Percentiles rank a stretch among this genome's conserved stretches.
Conservation (phyloP, 371 early-diverging fungal genomes). For the Mortierella polycephala region DNA sequence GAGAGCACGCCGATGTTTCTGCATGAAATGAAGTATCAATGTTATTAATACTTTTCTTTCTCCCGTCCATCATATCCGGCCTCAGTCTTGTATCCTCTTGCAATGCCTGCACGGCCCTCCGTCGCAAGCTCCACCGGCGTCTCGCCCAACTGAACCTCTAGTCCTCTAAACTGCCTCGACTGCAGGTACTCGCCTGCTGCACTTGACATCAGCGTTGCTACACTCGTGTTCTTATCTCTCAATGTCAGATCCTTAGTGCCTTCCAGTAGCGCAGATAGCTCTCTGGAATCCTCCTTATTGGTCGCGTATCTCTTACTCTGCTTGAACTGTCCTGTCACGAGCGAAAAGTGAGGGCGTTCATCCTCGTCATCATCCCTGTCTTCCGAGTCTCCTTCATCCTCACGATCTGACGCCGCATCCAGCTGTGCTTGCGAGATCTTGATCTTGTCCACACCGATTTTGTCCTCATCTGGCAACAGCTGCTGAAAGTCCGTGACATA, state of each 20-base stretch:
- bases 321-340: constrained; percentile 86
- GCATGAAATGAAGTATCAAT: too few relatives aligned
- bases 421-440: constrained; percentile 45
- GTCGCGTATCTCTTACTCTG: constrained; percentile 60
- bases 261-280: constrained; percentile 34
- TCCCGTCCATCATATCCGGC: constrained; percentile 37
- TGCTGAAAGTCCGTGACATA: constrained; percentile 79
- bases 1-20: too few relatives aligned
- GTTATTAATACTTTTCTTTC: constrained; percentile 37
- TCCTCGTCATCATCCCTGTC: constrained; percentile 66
- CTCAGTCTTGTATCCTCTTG: constrained; percentile 76
- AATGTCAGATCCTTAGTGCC: constrained; percentile 65
- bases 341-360: constrained; percentile 87
- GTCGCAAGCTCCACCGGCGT: constrained; percentile 71
- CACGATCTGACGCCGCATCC: constrained; percentile 48
- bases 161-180: constrained; percentile 80
- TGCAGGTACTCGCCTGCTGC: constrained; percentile 82
- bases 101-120: constrained; percentile 90
- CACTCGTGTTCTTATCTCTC: constrained; percentile 68
- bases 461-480: constrained; percentile 60
- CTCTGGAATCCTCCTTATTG: constrained; percentile 37
- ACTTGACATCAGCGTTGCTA: constrained; percentile 76
- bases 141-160: constrained; percentile 78
- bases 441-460: constrained; percentile 52
- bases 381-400: constrained; percentile 18